These are phyloP conservation scores for Penium margaritaceum DNA, from an alignment of 139 green algal species.

Conservation along the genomic window DNA sequence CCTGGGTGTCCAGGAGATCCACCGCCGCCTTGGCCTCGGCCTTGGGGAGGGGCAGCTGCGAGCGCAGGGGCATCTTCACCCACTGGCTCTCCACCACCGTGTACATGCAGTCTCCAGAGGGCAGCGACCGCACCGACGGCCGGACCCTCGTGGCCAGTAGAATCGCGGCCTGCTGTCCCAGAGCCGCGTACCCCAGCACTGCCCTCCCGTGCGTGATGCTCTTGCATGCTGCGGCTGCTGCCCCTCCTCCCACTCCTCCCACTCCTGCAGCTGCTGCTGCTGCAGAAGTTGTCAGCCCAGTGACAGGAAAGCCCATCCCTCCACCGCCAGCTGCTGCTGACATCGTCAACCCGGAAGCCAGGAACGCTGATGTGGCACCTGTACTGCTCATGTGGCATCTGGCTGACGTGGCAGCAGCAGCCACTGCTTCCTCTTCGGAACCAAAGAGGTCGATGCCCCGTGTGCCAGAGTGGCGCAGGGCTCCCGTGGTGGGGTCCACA, in stretches of 20 bases:
- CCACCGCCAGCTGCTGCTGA: no score
- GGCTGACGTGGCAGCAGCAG: no score
- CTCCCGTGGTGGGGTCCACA: constrained; percentile 42
- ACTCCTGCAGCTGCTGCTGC: no score
- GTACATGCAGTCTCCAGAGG: constrained; percentile 73
- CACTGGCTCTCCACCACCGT: constrained; percentile 71
- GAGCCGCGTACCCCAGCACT: constrained; percentile 74
- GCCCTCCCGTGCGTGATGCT: constrained; percentile 45
- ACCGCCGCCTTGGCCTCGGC: constrained; percentile 37
- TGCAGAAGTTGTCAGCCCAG: no score
- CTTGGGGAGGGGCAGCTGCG: background rate
- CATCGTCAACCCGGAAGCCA: no score
- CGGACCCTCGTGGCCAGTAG: constrained; percentile 72
- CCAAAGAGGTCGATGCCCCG: constrained; percentile 26
- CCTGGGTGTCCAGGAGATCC: constrained; percentile 51
- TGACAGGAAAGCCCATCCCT: no score
- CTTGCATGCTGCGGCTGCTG: constrained; percentile 14
- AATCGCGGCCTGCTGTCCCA: constrained; percentile 64
- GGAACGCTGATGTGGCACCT: no score
- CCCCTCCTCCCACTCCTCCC: no score
- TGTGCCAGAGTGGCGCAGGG: constrained; percentile 16
- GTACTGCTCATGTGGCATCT: no score
- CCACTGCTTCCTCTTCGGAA: constrained; percentile 33
- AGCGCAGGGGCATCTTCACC: constrained; percentile 64
- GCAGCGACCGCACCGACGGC: constrained; percentile 61